Base-by-base conservation (phyloP, 225 moss, liverwort and hornwort species). In the Marchantia paleacea region DNA sequence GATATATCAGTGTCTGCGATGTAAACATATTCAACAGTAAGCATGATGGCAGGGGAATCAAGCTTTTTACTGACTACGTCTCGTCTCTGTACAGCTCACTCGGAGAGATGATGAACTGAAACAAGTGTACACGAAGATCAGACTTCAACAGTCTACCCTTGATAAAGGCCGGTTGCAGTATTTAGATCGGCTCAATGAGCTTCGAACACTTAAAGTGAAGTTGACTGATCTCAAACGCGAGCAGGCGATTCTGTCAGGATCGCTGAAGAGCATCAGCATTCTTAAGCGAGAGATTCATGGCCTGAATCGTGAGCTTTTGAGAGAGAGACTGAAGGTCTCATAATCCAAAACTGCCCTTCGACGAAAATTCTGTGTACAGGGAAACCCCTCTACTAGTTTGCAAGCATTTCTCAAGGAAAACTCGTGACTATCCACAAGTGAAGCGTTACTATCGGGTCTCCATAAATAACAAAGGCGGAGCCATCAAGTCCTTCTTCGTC, bases 121-220 rank as follows among this genome's bases (percentile, higher is more conserved):
- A 3, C 82, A 88, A 4, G 77, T 94, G 10, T 85, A 92, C 79
- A 89, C 90, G 83, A 94, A 92, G 61, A 84, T 94, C 48, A 85
- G 86, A 73, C 87, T 91, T 80, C 94, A 92, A 76, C 81, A 86
- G 55, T 86, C 87, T 22, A 94, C 92, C 49, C 82, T 94, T 52
- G 82, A 82, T 18, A 91, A 90, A 78, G 94, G 94, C 20, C 87
- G 85, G 58, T 28, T 66, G 28, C 89, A 92, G 71, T 92, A 94
- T 53, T 55, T 83, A 30, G 89, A 91, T 25, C 84, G 92, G 8
- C 22, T 94, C 0, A 89, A 86, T 75, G 94, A 94, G 79, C 84
- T 87, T 73, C 90, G 89, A 29, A 76, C 86, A 19, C 65, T 92
- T 13, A 94, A 91, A 79, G 39, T 92, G 7, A 94, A 91, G 72